Conservation (phyloP, 306 rosid species). For the Lotus japonicus region DNA sequence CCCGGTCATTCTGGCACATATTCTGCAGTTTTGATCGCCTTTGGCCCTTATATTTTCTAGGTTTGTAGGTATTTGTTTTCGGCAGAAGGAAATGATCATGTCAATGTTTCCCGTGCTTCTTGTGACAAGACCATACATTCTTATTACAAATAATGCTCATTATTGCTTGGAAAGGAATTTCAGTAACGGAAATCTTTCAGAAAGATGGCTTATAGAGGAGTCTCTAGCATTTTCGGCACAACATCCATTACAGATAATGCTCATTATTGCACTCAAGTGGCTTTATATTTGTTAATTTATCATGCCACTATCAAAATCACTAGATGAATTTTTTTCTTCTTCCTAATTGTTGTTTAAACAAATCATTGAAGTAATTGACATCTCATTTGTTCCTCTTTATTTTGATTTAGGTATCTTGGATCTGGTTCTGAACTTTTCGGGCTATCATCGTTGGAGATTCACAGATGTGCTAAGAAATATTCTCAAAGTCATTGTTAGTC, state of each 20-base stretch:
- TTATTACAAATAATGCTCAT: constrained; percentile 59
- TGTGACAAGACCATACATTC: constrained; percentile 18
- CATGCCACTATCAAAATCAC: constrained; percentile 10
- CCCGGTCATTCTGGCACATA: constrained; percentile 86
- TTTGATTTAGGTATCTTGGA: constrained; percentile 68
- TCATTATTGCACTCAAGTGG: constrained; percentile 18
- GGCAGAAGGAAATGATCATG: constrained; percentile 9
- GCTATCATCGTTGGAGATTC: constrained; percentile 82
- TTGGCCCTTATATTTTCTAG: constrained; percentile 88
- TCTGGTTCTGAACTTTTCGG: constrained; percentile 75
- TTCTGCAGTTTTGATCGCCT: constrained; percentile 89
- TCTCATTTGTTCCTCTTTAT: constrained; percentile 16
- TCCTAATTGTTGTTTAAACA: background rate
- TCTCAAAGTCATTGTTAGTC: constrained; percentile 73
- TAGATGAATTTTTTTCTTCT: background rate
- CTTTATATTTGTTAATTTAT: constrained; percentile 8
- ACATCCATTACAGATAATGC: constrained; percentile 69
- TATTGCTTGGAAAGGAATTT: constrained; percentile 60
- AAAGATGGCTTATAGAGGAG: constrained; percentile 47
- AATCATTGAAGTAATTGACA: constrained; percentile 2
- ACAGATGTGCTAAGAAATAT: constrained; percentile 62
- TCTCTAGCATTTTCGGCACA: constrained; percentile 90
- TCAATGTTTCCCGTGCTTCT: constrained; percentile 3
- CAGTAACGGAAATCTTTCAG: constrained; percentile 47
- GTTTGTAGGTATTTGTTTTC: constrained; percentile 65